phyloP scores from a whole-genome alignment of 352 stramenopile genomes.

The Globisporangium orthogonon region DNA sequence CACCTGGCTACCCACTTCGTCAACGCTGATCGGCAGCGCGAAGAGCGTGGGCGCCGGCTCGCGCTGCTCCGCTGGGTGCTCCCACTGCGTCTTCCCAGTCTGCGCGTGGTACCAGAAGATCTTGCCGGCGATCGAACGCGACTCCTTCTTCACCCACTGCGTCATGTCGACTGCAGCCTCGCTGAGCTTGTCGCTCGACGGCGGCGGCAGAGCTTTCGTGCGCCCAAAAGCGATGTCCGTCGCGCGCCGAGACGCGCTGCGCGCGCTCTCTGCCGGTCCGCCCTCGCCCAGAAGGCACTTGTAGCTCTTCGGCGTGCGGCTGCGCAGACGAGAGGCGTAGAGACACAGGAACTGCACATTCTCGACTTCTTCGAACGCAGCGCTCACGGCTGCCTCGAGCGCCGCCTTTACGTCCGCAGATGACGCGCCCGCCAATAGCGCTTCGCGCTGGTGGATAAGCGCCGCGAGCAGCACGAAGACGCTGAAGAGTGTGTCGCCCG shows the following conservation, averaged over 20 bases:
- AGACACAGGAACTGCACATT: slow-evolving; percentile 58
- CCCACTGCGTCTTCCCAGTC: slow-evolving; percentile 75
- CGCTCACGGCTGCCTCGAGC: slow-evolving; percentile 29
- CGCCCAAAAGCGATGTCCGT: slow-evolving; percentile 57
- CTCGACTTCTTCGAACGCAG: slow-evolving; percentile 27
- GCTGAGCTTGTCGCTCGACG: slow-evolving; percentile 9
- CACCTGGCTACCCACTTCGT: slow-evolving; percentile 59
- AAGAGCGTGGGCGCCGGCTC: slow-evolving; percentile 56
- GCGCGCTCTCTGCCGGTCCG: slow-evolving; percentile 17
- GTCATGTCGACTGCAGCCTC: slow-evolving; percentile 61
- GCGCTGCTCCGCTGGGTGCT: slow-evolving; percentile 60
- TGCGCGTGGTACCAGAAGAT: slow-evolving; percentile 76
- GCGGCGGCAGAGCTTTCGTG: background rate
- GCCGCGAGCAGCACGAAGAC: slow-evolving; percentile 64
- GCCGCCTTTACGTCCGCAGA: slow-evolving; percentile 32
- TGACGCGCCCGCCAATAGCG: slow-evolving; percentile 24
- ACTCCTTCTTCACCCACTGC: slow-evolving; percentile 75
- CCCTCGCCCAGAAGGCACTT: slow-evolving; percentile 45
- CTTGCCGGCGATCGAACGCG: slow-evolving; percentile 61
- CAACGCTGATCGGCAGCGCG: slow-evolving; percentile 55
- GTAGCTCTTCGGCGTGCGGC: slow-evolving; percentile 59
- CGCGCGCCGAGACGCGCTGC: slow-evolving; percentile 41
- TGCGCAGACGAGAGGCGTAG: slow-evolving; percentile 47
- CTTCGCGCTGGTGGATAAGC: slow-evolving; percentile 39
- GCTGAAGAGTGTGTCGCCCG: slow-evolving; percentile 56